Evolutionary conservation across 208 protist genomes (phyloP), one percentile per base, ranked within the genome.

Genomic region (Leishmania tropica): DNA sequence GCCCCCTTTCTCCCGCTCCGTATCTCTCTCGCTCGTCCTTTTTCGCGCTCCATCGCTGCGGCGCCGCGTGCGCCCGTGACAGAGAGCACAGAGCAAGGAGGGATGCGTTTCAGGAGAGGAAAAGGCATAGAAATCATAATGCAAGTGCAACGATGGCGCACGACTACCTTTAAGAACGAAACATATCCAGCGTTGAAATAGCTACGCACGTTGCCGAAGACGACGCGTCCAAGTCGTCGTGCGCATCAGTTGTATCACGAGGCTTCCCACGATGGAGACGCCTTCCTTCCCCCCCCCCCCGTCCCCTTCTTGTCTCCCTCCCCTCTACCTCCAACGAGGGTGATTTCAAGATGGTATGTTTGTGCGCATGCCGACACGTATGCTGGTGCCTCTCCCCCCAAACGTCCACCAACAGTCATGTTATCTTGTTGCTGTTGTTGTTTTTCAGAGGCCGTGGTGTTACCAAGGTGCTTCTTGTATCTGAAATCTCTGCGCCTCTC

Each of bases 41-140:
- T 75, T 8, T 37, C 13, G 42, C 24, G 13, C 53, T 75, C 47
- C 47, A n/a, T 7, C n/a, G 37, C 48, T 60, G 10, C n/a, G 13
- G n/a, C 47, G 58, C 8, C 48, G 21, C 68, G 42, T 74, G 45
- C 68, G 13, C 31, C 31, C 24, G 31, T 40, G 51, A 60, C 48
- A n/a, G 24, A 4, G 51, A 15, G 45, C 1, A 35, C 60, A 48
- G 68, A 53, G 45, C 2, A 19, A 53, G 2, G 68, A 35, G 31
- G 8, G 31, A 17, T 17, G 13, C 31, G 62, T 37, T 42, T 5
- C 40, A 3, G 73, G 7, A 0, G 48, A 24, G n/a, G n/a, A 62
- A n/a, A 76, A 68, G 4, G 51, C 73, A 76, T 45, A 76, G 73
- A 76, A 76, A 17, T 58, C 51, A 76, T 76, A 76, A 76, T 40